These are phyloP conservation scores for Mortierella polycephala DNA, from an alignment of 371 early-diverging fungal genomes.

Conservation along the genomic window DNA sequence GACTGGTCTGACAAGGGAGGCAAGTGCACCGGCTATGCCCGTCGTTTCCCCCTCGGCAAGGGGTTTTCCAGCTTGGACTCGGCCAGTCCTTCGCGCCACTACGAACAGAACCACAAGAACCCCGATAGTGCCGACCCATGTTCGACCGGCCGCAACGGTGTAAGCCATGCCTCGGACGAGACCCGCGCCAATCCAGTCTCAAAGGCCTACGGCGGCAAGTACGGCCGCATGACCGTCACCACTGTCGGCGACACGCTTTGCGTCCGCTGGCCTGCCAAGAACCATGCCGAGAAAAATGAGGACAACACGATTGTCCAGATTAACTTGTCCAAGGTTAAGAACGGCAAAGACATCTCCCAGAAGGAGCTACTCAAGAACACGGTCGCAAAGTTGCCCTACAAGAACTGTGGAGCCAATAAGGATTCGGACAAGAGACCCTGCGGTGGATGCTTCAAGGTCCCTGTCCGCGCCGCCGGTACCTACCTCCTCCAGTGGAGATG, in stretches of 20 bases:
- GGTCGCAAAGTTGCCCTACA: slow-evolving; percentile 23
- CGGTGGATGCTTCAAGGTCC: slow-evolving; percentile 41
- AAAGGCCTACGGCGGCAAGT: slow-evolving; percentile 38
- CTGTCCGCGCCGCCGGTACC: slow-evolving; percentile 12
- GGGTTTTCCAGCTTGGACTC: slow-evolving; percentile 13
- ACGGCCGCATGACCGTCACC: slow-evolving; percentile 33
- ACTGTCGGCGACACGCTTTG: slow-evolving; percentile 23
- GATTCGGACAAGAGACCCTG: slow-evolving; percentile 21
- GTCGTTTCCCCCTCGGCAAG: slow-evolving; percentile 24
- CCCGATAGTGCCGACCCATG: slow-evolving; percentile 12
- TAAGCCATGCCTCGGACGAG: slow-evolving; percentile 23
- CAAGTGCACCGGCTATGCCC: slow-evolving; percentile 23
- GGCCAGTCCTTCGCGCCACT: slow-evolving; percentile 18
- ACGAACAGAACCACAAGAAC: slow-evolving; percentile 21
- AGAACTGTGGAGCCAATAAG: slow-evolving; percentile 27
- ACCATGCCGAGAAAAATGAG: slow-evolving; percentile 47
- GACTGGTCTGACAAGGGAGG: slow-evolving; percentile 24
- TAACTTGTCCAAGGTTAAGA: slow-evolving; percentile 20
- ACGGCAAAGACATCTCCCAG: slow-evolving; percentile 23
- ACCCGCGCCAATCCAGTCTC: slow-evolving; percentile 13
- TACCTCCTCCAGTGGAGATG: slow-evolving; percentile 34
- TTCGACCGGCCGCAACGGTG: slow-evolving; percentile 6
- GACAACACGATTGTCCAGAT: slow-evolving; percentile 30
- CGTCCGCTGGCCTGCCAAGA: slow-evolving; percentile 53
- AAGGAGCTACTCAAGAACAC: slow-evolving; percentile 8